Conservation (phyloP, 768 basidiomycete species). For the Crepidotus variabilis region DNA sequence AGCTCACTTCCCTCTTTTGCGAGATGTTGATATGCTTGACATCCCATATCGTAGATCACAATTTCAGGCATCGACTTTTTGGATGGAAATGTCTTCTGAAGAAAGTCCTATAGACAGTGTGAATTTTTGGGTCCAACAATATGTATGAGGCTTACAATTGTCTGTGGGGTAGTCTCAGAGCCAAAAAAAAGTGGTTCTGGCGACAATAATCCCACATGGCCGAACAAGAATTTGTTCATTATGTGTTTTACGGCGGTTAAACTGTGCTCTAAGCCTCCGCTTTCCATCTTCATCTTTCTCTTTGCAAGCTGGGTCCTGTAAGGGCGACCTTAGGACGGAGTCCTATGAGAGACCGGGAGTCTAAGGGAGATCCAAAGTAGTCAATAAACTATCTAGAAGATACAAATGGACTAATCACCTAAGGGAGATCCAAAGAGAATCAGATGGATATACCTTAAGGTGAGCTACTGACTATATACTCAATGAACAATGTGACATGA, state of each 20-base stretch:
- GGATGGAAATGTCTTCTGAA: slow-evolving; percentile 9
- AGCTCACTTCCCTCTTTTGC: slow-evolving; percentile 10
- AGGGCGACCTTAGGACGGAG: too few species aligned
- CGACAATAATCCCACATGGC: slow-evolving; percentile 4
- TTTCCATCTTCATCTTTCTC: slow-evolving; percentile 2
- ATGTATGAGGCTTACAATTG: not conserved
- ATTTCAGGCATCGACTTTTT: slow-evolving; percentile 14
- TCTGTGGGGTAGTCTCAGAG: slow-evolving; percentile 5
- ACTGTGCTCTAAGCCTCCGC: not conserved
- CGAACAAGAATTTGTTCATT: slow-evolving; percentile 2
- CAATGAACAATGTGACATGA: too few species aligned
- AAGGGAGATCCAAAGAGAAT: too few species aligned
- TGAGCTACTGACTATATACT: too few species aligned
- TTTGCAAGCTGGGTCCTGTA: not conserved
- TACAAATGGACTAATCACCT: too few species aligned
- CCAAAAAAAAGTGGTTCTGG: slow-evolving; percentile 5
- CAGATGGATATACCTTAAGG: too few species aligned
- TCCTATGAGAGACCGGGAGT: too few species aligned
- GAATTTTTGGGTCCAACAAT: not conserved
- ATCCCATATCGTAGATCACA: slow-evolving; percentile 25
- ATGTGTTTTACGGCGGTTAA: slow-evolving; percentile 1
- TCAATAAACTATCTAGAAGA: too few species aligned
- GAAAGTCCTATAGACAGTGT: slow-evolving; percentile 1
- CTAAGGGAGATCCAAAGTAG: too few species aligned
- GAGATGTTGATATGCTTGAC: slow-evolving; percentile 14